Evolutionary conservation across 225 moss, liverwort and hornwort species (phyloP).

Genomic region (Anthoceros angustus): DNA sequence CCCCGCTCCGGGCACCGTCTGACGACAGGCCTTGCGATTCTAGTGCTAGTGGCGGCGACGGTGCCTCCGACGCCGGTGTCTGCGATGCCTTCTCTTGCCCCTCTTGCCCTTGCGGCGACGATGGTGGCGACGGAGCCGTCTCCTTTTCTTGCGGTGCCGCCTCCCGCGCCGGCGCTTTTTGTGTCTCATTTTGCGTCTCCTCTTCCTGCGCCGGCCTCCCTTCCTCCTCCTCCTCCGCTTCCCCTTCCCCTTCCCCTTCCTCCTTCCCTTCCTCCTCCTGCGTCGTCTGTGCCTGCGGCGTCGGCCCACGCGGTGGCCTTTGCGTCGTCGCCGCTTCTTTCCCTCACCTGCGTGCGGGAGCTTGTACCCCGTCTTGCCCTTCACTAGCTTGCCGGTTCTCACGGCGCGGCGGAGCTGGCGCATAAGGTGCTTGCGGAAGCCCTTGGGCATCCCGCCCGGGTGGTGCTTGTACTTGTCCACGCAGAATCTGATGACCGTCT

Average conservation of each 20-base stretch:
- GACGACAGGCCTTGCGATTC: background rate
- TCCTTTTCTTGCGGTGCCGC: no score
- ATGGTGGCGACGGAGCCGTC: no score
- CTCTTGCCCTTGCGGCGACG: no score
- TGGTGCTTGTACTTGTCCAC: background rate
- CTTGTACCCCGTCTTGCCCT: slow-evolving; percentile 3
- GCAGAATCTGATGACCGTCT: background rate
- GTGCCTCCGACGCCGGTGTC: background rate
- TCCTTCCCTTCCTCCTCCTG: background rate
- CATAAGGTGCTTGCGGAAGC: slow-evolving; percentile 1
- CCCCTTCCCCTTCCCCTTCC: background rate
- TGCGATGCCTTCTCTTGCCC: no score
- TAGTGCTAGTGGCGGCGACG: background rate
- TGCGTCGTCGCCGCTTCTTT: background rate
- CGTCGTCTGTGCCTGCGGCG: background rate
- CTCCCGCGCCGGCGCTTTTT: no score
- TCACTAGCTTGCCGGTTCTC: background rate
- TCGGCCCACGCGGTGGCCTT: background rate
- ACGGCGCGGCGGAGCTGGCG: background rate
- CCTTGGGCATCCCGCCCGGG: background rate
- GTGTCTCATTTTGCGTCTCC: no score
- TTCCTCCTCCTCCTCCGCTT: background rate
- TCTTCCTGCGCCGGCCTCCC: background rate
- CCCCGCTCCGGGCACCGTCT: background rate
- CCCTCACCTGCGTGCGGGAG: background rate